Evolutionary conservation across 345 rosid species (phyloP), one percentile per base, ranked within the genome.

Genomic region (Salix caprea): DNA sequence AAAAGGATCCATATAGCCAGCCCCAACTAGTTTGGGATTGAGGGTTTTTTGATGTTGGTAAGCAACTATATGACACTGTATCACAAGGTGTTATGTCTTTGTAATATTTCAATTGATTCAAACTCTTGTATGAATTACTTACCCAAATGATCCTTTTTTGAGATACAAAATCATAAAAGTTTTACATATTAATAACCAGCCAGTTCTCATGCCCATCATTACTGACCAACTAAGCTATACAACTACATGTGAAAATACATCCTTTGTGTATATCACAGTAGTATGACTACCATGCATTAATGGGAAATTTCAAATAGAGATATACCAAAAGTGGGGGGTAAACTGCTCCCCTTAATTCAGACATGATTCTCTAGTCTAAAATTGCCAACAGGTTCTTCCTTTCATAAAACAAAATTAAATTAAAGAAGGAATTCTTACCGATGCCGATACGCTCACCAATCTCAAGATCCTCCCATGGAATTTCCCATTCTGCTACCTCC

Each of bases 401-500:
- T 58, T 9, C 30, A 34, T 60, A 14, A 4, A n/a, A 50, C 26
- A 16, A 30, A 10, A 73, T 4, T 13, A 69, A 66, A 48, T 78
- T 48, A 23, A 60, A 50, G 46, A 73, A n/a, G 30, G 64, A 79
- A 76, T 58, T 65, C 89, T 88, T 90, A 95, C 98, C 99, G 54
- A 95, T 93, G 76, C 97, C 99, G 81, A 95, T 93, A n/a, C 99
- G 97, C 83, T 95, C 99, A 75, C 98, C 99, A 80, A 95, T 86
- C 81, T 87, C 91, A 81, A 93, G 93, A 88, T 93, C 97, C 83
- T 93, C 97, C 99, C 99, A 95, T 52, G 84, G 87, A 80, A 95
- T 90, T 90, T 93, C 98, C 92, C 97, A 90, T 81, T 89, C 92
- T 26, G 88, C 92, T 77, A 88, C 97, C 82, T 92, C 97, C 21